Conservation (phyloP, 2,329 filamentous ascomycete genomes). For the Aspergillus latus region DNA sequence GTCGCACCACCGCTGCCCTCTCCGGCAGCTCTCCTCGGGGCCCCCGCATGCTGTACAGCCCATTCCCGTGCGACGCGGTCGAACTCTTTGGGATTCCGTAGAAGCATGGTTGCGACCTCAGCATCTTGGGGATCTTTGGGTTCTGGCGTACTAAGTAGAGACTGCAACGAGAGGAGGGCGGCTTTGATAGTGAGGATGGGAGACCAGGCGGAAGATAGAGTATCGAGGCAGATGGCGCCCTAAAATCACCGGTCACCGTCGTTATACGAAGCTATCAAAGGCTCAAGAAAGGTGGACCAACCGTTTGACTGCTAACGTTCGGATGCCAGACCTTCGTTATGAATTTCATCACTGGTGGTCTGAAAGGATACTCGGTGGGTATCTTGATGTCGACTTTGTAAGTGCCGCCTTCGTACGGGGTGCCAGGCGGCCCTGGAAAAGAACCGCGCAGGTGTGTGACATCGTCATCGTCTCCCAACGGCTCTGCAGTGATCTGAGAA, state of each 20-base stretch:
- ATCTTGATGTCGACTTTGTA: slow-evolving; percentile 84
- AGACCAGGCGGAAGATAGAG: slow-evolving; percentile 84
- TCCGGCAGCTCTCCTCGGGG: slow-evolving; percentile 60
- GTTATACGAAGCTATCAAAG: neutral
- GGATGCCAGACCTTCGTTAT: slow-evolving; percentile 95
- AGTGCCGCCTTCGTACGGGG: slow-evolving; percentile 84
- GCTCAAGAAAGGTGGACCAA: slow-evolving; percentile 47
- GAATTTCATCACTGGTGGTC: slow-evolving; percentile 87
- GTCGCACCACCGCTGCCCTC: slow-evolving; percentile 55
- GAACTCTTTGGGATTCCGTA: slow-evolving; percentile 75
- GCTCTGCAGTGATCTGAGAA: slow-evolving; percentile 72
- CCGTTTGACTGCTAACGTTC: slow-evolving; percentile 91
- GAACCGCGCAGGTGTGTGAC: slow-evolving; percentile 79
- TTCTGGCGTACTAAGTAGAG: slow-evolving; percentile 88
- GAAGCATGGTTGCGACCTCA: slow-evolving; percentile 87
- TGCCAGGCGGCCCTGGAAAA: slow-evolving; percentile 85
- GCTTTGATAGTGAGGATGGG: slow-evolving; percentile 96
- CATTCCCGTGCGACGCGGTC: slow-evolving; percentile 82
- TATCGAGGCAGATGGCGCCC: slow-evolving; percentile 97
- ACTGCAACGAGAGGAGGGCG: slow-evolving; percentile 87
- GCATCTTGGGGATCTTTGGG: slow-evolving; percentile 96
- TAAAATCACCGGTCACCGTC: slow-evolving; percentile 38
- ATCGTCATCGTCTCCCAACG: slow-evolving; percentile 63
- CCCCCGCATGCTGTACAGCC: slow-evolving; percentile 80
- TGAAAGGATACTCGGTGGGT: slow-evolving; percentile 87